Evolutionary conservation across 2,329 filamentous ascomycete species (phyloP).

Genomic region (Fusarium albidum): DNA sequence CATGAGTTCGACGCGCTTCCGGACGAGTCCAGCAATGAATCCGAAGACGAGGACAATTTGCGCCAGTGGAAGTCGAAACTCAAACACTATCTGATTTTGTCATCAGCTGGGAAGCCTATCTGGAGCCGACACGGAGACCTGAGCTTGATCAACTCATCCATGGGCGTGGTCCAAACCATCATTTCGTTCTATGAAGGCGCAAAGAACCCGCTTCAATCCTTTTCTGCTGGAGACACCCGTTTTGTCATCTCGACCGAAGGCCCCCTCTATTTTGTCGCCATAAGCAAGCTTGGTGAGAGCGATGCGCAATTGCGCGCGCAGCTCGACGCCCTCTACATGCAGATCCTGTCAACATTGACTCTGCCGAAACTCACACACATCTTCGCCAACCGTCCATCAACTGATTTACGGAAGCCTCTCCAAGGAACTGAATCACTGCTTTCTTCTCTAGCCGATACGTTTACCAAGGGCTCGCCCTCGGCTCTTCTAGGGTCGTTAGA

Average conservation of each 20-base stretch:
- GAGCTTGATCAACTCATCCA: constrained; percentile 88
- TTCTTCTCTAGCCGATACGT: constrained; percentile 91
- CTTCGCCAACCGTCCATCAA: constrained; percentile 91
- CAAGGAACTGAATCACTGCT: constrained; percentile 91
- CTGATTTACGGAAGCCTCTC: constrained; percentile 86
- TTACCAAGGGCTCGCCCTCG: constrained; percentile 90
- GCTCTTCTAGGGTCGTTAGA: constrained; percentile 89
- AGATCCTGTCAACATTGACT: constrained; percentile 94
- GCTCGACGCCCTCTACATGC: constrained; percentile 95
- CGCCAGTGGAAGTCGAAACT: constrained; percentile 87
- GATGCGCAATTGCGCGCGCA: constrained; percentile 87
- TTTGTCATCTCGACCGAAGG: constrained; percentile 89
- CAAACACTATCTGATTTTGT: constrained; percentile 97
- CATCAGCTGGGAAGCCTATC: constrained; percentile 95
- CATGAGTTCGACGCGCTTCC: constrained; percentile 82
- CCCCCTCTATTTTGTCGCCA: constrained; percentile 90
- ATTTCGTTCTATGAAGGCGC: constrained; percentile 94
- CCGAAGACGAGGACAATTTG: constrained; percentile 67
- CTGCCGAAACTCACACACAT: constrained; percentile 86
- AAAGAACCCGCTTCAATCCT: constrained; percentile 79
- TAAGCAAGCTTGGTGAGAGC: constrained; percentile 91
- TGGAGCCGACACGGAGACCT: constrained; percentile 95
- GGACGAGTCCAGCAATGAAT: constrained; percentile 54
- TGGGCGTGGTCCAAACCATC: constrained; percentile 95
- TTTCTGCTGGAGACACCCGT: constrained; percentile 84